Base-by-base conservation (phyloP, 2,329 filamentous ascomycete genomes). In the Fusarium nurragi region DNA sequence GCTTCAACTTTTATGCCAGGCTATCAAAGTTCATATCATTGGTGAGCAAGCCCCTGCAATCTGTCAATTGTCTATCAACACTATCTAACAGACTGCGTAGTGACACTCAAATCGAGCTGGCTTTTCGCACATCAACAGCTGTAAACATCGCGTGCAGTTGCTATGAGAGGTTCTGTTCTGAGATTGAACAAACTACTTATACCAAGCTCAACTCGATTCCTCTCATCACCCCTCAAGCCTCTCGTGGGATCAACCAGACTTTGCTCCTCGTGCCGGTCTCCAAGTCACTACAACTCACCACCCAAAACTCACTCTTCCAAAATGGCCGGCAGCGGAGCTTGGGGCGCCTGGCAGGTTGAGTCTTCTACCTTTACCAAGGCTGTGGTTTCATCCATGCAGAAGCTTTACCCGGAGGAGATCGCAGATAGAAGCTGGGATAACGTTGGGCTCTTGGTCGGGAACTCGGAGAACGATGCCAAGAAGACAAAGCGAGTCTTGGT, bases 361-460 rank as follows among this genome's bases (percentile, higher is more conserved):
- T 62, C 76, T 6, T 71, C 76, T 47, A 60, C 60, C 54, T 85
- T 86, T 60, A 85, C 81, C 14, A 77, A 81, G 73, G 73, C 77
- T n/a, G 93, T 96, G 46, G 90, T 96, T 55, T 82, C 83, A 70
- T 89, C 92, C 11, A 94, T 97, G 90, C 87, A 86, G 73, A 89
- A 86, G 76, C 81, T 97, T 90, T 99, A 97, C 75, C 95, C 95
- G 1, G 92, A 96, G 74, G 88, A 88, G 60, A 83, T 97, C 38
- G 95, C 95, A 11, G 95, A 98, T 75, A 90, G 89, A 70, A 88
- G 90, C 67, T 99, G 94, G 85, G 95, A 99, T 76, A 99, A 99
- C 74, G 97, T 96, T n/a, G 95, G 95, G 46, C 85, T 97, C 49
- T 84, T 97, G 46, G 71, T 84, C 51, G 78, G 78, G 61, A 81